Evolutionary conservation across 2,329 filamentous ascomycete genomes (phyloP).

Genomic region (Davidsoniella australis): DNA sequence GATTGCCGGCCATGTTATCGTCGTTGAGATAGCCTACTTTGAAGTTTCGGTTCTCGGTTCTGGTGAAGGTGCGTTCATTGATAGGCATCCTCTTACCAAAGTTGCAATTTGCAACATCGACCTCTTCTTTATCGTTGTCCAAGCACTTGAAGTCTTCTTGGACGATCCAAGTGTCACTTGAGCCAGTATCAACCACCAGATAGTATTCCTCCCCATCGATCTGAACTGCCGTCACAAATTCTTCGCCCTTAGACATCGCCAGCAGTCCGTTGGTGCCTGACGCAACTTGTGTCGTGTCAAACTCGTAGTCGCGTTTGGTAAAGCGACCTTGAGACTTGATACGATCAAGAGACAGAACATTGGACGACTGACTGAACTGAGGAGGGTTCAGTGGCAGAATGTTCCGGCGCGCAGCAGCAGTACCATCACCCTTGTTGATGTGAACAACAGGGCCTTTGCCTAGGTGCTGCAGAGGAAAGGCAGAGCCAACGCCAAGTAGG

Average conservation of each 20-base stretch:
- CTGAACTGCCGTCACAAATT: conserved; percentile 5
- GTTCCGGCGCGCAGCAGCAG: not conserved
- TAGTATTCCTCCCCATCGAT: conserved; percentile 3
- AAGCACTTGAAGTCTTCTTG: not conserved
- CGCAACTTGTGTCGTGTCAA: not conserved
- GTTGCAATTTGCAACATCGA: conserved; percentile 3
- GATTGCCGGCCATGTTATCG: conserved; percentile 7
- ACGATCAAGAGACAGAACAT: not conserved
- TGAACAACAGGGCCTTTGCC: not conserved
- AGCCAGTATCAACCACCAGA: conserved; percentile 10
- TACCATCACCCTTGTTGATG: not conserved
- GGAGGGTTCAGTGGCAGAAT: not conserved
- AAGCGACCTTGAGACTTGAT: not conserved
- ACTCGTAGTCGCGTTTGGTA: not conserved
- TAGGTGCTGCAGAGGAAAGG: not conserved
- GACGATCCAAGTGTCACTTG: conserved; percentile 13
- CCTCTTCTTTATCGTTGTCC: not conserved
- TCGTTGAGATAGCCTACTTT: conserved; percentile 5
- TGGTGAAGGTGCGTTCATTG: not conserved
- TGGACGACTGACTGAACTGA: not conserved
- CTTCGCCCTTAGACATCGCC: conserved; percentile 9
- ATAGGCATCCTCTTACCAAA: conserved; percentile 6
- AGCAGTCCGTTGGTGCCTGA: not conserved
- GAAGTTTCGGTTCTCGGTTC: conserved; percentile 8
- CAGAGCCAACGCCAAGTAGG: not conserved